Conservation (phyloP, 2,329 filamentous ascomycete genomes). For the Chaetomiaceae sp. region DNA sequence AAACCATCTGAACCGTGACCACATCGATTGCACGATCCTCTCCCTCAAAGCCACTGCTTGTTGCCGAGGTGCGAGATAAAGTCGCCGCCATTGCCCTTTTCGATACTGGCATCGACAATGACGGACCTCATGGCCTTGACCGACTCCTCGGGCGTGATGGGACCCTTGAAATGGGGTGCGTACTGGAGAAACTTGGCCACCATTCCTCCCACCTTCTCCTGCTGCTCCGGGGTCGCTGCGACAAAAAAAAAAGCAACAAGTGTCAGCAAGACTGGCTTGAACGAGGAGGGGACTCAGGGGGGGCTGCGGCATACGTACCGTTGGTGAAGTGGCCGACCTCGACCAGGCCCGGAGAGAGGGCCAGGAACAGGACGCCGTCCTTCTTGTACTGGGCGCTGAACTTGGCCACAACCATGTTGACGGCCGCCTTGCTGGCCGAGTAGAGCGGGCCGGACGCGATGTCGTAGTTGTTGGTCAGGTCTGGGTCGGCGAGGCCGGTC, state of each 20-base stretch:
- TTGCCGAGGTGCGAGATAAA: slow-evolving; percentile 54
- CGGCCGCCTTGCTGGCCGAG: slow-evolving; percentile 46
- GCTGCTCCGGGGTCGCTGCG: slow-evolving; percentile 29
- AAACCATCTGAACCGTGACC: too few relatives aligned
- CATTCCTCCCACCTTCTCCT: slow-evolving; percentile 24
- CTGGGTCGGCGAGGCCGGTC: slow-evolving; percentile 44
- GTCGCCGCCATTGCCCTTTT: slow-evolving; percentile 43
- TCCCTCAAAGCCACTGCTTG: slow-evolving; percentile 38
- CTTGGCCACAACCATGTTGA: slow-evolving; percentile 51
- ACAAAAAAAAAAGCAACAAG: not conserved
- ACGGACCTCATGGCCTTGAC: slow-evolving; percentile 33
- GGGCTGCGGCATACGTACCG: slow-evolving; percentile 12
- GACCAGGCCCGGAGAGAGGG: slow-evolving; percentile 49
- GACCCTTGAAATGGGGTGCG: slow-evolving; percentile 38
- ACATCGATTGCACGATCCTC: too few relatives aligned
- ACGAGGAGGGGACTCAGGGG: not conserved
- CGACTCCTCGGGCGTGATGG: slow-evolving; percentile 35
- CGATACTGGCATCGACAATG: slow-evolving; percentile 37
- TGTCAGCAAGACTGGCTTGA: not conserved
- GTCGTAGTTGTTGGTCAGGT: slow-evolving; percentile 36
- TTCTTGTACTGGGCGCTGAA: slow-evolving; percentile 46
- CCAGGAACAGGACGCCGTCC: slow-evolving; percentile 50
- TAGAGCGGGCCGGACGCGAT: slow-evolving; percentile 40
- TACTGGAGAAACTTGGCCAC: slow-evolving; percentile 33
- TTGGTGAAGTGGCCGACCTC: slow-evolving; percentile 35